These are phyloP conservation scores for Wickerhamiella australiensis DNA, from an alignment of 805 yeast species.

Conservation along the genomic window DNA sequence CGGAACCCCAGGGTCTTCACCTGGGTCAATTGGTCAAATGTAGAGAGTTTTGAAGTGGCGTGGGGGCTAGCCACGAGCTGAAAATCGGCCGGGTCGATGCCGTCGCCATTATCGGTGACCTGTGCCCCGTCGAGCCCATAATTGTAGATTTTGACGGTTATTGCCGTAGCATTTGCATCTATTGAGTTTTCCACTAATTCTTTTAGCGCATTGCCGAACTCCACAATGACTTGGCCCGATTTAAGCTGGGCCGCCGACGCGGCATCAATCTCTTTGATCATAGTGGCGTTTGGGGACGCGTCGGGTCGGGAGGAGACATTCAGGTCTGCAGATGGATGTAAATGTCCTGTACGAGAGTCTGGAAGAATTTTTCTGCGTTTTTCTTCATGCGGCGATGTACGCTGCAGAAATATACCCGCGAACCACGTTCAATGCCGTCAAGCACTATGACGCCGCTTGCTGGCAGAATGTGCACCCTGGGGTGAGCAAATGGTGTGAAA, in stretches of 20 bases:
- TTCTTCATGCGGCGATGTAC: constrained; percentile 45
- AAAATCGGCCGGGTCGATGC: constrained; percentile 43
- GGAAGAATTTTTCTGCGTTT: constrained; percentile 39
- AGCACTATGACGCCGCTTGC: constrained; percentile 35
- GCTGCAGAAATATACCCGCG: constrained; percentile 42
- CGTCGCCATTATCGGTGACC: constrained; percentile 62
- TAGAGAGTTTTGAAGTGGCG: constrained; percentile 43
- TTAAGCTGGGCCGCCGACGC: constrained; percentile 64
- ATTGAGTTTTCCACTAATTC: constrained; percentile 79
- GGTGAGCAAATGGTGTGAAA: constrained; percentile 35
- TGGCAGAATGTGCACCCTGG: constrained; percentile 37
- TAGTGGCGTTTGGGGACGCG: constrained; percentile 5
- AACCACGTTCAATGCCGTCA: constrained; percentile 35
- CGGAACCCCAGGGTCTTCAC: constrained; percentile 50
- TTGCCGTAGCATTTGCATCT: constrained; percentile 59
- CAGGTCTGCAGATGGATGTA: constrained; percentile 9
- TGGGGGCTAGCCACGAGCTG: constrained; percentile 36
- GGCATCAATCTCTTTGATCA: constrained; percentile 33
- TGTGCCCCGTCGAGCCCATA: constrained; percentile 65
- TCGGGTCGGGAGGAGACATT: background rate
- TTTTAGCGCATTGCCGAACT: constrained; percentile 62
- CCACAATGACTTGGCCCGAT: constrained; percentile 87
- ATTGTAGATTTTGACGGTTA: constrained; percentile 57
- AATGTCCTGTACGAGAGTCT: constrained; percentile 25
- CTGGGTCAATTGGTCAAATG: constrained; percentile 30